Evolutionary conservation across 495 filamentous ascomycete genomes (phyloP), one percentile per base, ranked within the genome.

Genomic region (Penicillium verhagenii): DNA sequence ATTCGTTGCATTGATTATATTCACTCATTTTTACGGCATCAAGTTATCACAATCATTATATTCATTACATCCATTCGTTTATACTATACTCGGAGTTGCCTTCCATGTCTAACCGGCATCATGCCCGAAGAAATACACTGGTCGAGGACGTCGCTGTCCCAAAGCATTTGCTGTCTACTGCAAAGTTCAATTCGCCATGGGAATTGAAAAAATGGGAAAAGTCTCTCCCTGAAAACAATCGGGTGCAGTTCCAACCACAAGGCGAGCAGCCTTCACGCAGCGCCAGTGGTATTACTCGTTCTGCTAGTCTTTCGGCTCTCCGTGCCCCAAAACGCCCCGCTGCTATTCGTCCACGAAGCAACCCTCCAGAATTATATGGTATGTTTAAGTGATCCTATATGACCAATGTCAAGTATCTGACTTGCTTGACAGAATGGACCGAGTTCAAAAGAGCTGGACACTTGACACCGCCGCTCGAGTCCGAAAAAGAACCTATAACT

Each of bases 151-250:
- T 65, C 10, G 44, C 50, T 25, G 52, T 65, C 23, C 61, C 61
- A 10, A 65, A 53, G 19, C 52, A 51, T 20, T 59, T 65, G 16
- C 53, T 65, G 13, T 24, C 61, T 8, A 60, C 61, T n/a, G 61
- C 61, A 21, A 65, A 56, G 37, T 65, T 65, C 58, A 47, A 54
- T 47, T 61, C 61, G 13, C 61, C 61, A 31, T 61, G 54, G 58
- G 61, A 65, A 28, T 29, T 53, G 35, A 48, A 48, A 19, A 52
- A 57, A 46, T 65, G 61, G 61, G 61, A 65, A 44, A 58, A 61
- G 11, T 56, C 58, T 14, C 61, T 65, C 4, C 61, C 61, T 11
- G 26, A 58, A 20, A 65, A 65, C 46, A 33, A 61, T 9, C 54
- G 58, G 33, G 39, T 61, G 6, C 53, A 43, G 43, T 47, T 52